A percentile compares a stretch with the other conserved stretches of the same genome.
These are phyloP conservation scores for Irineochytrium annulatum DNA, from an alignment of 192 early-diverging fungal species.

Conservation along the genomic window DNA sequence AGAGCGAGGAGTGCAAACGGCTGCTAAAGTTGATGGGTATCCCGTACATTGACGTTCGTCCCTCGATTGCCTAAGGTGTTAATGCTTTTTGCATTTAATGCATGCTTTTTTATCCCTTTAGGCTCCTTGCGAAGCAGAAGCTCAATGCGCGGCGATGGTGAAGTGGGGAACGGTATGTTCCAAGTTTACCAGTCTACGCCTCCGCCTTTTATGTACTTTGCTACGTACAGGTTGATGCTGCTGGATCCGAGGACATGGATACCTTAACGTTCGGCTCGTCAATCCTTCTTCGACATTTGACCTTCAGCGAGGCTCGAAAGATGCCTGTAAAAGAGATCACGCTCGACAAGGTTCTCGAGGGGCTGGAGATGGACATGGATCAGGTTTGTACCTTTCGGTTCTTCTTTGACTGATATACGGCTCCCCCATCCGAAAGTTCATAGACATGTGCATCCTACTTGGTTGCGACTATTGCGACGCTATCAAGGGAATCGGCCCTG, in stretches of 20 bases:
- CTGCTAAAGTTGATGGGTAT: conserved; percentile 90
- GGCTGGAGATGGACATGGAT: conserved; percentile 67
- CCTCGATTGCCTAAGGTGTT: background rate
- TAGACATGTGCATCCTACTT: conserved; percentile 94
- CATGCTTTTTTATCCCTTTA: conserved; percentile 55
- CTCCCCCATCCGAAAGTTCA: conserved; percentile 66
- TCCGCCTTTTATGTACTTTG: background rate
- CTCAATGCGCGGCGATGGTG: conserved; percentile 93
- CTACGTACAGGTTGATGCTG: conserved; percentile 70
- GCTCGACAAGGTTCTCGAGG: conserved; percentile 74
- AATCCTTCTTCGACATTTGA: conserved; percentile 85
- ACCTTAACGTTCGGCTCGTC: conserved; percentile 92
- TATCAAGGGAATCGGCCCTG: conserved; percentile 90
- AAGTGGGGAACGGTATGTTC: conserved; percentile 65
- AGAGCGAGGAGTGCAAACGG: conserved; percentile 88
- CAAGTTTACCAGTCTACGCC: background rate
- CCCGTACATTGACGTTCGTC: conserved; percentile 72
- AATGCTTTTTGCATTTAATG: background rate
- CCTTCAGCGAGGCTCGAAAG: conserved; percentile 85
- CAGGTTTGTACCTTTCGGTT: conserved; percentile 62
- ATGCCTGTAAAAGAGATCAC: conserved; percentile 87
- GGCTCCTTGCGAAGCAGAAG: conserved; percentile 97
- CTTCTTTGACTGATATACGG: background rate
- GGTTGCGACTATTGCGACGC: conserved; percentile 98
- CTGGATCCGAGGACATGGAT: conserved; percentile 98